Percentiles rank a stretch among this genome's conserved stretches.
Evolutionary conservation across 805 yeast species (phyloP).

Genomic region (Metschnikowia dekortorum): DNA sequence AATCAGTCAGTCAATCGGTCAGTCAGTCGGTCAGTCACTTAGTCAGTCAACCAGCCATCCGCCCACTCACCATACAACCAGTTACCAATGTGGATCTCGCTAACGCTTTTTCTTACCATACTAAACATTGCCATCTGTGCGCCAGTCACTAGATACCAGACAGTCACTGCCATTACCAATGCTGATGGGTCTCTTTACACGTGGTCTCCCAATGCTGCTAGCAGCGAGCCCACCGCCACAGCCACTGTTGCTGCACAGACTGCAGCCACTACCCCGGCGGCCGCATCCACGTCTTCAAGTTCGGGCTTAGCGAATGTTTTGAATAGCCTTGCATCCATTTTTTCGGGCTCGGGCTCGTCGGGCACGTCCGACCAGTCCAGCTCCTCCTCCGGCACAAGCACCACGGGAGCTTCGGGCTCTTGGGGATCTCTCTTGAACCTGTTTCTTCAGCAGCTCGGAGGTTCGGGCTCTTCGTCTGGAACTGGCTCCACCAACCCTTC

Average conservation of each 20-base stretch:
- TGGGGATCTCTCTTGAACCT: constrained; percentile 6
- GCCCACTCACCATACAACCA: neutral
- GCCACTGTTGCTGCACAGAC: constrained; percentile 9
- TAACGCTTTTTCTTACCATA: constrained; percentile 3
- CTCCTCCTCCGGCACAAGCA: neutral
- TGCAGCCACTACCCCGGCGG: constrained; percentile 1
- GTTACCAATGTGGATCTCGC: constrained; percentile 2
- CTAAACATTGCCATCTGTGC: constrained; percentile 7
- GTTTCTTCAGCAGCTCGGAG: constrained; percentile 2
- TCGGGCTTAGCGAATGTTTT: constrained; percentile 3
- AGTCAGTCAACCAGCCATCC: too few relatives aligned
- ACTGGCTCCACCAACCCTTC: neutral
- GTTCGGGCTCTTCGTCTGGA: neutral
- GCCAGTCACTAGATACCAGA: constrained; percentile 12
- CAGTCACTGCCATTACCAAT: constrained; percentile 11
- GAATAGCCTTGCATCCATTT: neutral
- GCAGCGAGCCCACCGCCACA: neutral
- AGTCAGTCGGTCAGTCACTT: too few relatives aligned
- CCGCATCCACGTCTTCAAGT: neutral
- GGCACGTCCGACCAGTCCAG: neutral
- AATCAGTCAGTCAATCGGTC: too few relatives aligned
- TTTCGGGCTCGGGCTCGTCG: neutral
- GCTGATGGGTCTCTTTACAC: constrained; percentile 13
- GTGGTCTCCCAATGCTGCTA: constrained; percentile 1
- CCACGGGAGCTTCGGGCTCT: neutral